A percentile compares a stretch with the other conserved stretches of the same genome.
These are phyloP conservation scores for Aphanoascus verrucosus DNA, from an alignment of 2,329 filamentous ascomycete species.

Conservation along the genomic window DNA sequence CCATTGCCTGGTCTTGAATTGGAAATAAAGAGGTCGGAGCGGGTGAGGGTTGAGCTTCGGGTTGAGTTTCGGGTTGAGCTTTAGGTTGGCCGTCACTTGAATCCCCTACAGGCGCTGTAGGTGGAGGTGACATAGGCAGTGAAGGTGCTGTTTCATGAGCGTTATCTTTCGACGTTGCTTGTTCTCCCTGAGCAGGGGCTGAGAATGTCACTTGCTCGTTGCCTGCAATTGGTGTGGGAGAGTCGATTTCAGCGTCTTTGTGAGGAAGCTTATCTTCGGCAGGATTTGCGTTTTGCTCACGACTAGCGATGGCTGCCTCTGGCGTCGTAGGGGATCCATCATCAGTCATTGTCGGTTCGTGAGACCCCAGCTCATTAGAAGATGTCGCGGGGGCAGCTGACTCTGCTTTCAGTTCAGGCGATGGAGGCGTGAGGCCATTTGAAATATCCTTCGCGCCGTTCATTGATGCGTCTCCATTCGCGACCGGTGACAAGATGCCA, in stretches of 20 bases:
- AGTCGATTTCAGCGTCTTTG: not conserved
- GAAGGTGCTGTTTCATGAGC: not conserved
- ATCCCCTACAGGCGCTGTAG: slow-evolving; percentile 3
- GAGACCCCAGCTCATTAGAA: not conserved
- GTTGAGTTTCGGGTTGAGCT: not conserved
- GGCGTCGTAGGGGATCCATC: not conserved
- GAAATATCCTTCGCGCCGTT: slow-evolving; percentile 7
- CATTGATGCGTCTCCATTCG: slow-evolving; percentile 6
- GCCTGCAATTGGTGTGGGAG: not conserved
- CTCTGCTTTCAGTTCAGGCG: not conserved
- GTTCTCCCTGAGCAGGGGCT: not conserved
- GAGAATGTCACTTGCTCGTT: not conserved
- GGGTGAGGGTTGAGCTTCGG: not conserved
- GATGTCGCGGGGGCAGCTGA: not conserved
- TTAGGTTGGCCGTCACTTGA: not conserved
- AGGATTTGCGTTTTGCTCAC: not conserved
- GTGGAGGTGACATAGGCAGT: slow-evolving; percentile 2
- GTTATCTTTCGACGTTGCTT: not conserved
- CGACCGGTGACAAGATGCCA: slow-evolving; percentile 7
- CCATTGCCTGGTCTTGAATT: slow-evolving; percentile 41
- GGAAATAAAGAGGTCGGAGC: not conserved
- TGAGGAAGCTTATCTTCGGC: not conserved
- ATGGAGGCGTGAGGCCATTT: not conserved
- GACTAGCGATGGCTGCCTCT: not conserved
- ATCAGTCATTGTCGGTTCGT: not conserved